Evolutionary conservation across 2,329 filamentous ascomycete species (phyloP).

Genomic region (Talaromyces sp.): DNA sequence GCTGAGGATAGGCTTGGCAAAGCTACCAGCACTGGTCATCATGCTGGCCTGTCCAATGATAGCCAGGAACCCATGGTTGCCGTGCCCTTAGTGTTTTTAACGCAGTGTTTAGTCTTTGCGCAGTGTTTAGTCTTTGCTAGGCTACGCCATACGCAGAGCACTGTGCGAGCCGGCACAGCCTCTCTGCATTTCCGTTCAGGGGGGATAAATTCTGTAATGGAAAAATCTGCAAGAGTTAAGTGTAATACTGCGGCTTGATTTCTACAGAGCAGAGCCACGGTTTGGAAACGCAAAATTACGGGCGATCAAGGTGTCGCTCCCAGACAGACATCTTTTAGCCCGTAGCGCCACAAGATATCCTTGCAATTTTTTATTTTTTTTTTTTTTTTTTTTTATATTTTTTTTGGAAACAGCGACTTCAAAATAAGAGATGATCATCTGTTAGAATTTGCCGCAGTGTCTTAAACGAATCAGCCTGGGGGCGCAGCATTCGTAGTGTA

Average conservation of each 20-base stretch:
- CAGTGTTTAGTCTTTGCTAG: not conserved
- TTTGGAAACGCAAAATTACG: not conserved
- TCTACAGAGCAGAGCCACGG: not conserved
- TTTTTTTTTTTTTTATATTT: too few species aligned
- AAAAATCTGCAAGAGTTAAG: not conserved
- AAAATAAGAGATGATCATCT: not conserved
- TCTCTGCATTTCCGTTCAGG: not conserved
- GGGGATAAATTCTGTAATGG: too few species aligned
- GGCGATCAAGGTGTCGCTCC: not conserved
- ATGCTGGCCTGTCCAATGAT: not conserved
- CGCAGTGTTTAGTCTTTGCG: too few species aligned
- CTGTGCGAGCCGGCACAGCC: not conserved
- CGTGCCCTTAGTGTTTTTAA: too few species aligned
- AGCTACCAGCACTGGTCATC: not conserved
- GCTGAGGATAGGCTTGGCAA: not conserved
- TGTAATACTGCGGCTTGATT: not conserved
- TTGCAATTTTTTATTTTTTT: too few species aligned
- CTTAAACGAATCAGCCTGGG: not conserved
- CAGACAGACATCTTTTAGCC: too few species aligned
- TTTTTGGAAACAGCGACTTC: too few species aligned
- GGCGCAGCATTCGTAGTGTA: not conserved
- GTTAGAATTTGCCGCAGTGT: not conserved
- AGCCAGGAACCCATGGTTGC: too few species aligned
- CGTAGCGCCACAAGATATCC: too few species aligned
- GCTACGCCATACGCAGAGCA: not conserved